These are phyloP conservation scores for Dendrocalamus latiflorus DNA, from an alignment of 202 grass and related monocot species.

Conservation along the genomic window DNA sequence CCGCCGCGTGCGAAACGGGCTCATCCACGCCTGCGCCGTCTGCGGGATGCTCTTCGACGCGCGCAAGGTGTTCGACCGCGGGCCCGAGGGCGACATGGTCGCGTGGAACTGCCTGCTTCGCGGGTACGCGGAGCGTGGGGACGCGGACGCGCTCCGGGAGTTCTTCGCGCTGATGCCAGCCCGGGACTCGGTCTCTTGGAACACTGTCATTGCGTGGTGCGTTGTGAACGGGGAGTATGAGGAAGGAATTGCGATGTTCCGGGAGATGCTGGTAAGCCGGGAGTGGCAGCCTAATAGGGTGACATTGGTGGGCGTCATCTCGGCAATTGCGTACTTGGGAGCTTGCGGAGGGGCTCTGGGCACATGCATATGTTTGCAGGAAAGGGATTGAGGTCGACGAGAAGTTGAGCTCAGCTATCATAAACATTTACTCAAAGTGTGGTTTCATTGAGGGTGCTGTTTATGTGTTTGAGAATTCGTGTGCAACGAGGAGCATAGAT, in stretches of 20 bases:
- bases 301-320: slow-evolving; percentile 72
- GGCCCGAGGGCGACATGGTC: slow-evolving; percentile 33
- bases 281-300: slow-evolving; percentile 60
- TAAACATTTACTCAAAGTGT: slow-evolving; percentile 83
- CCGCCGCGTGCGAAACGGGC: slow-evolving; percentile 53
- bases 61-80: slow-evolving; percentile 69
- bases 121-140: slow-evolving; percentile 37
- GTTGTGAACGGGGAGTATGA: slow-evolving; percentile 55
- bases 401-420: slow-evolving; percentile 53
- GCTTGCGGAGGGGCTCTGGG: slow-evolving; percentile 67
- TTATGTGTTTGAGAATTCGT: slow-evolving; percentile 52
- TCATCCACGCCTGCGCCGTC: slow-evolving; percentile 65
- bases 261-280: slow-evolving; percentile 38
- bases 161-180: slow-evolving; percentile 52
- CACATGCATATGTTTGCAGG: slow-evolving; percentile 55
- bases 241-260: slow-evolving; percentile 46
- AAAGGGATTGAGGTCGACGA: slow-evolving; percentile 45
- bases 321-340: slow-evolving; percentile 49
- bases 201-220: slow-evolving; percentile 59
- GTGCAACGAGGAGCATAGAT: slow-evolving; percentile 32
- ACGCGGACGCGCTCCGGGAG: slow-evolving; percentile 25
- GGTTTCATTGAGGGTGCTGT: slow-evolving; percentile 53
- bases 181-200: slow-evolving; percentile 73
- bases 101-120: slow-evolving; percentile 62
- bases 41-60: slow-evolving; percentile 47